These are phyloP conservation scores for Tilletia indica DNA, from an alignment of 1,284 basidiomycete genomes.

Conservation along the genomic window DNA sequence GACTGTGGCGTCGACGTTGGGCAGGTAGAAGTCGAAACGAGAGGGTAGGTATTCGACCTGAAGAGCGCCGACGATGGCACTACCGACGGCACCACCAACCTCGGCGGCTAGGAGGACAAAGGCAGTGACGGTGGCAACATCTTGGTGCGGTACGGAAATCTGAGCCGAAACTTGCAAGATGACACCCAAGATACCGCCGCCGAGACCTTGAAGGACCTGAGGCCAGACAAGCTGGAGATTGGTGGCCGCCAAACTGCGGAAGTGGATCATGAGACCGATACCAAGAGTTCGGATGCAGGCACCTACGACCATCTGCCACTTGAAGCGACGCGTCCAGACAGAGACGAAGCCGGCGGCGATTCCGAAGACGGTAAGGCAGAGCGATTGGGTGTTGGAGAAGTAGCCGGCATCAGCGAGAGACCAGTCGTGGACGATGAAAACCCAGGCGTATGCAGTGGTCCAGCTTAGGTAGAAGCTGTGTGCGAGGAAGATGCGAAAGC, in stretches of 20 bases:
- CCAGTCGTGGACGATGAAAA: slow-evolving; percentile 35
- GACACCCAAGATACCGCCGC: slow-evolving; percentile 51
- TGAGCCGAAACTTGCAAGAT: slow-evolving; percentile 49
- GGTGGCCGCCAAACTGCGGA: slow-evolving; percentile 37
- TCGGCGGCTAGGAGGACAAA: slow-evolving; percentile 50
- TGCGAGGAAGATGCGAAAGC: background rate
- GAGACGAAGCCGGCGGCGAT: slow-evolving; percentile 46
- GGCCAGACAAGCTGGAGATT: slow-evolving; percentile 50
- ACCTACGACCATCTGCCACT: slow-evolving; percentile 44
- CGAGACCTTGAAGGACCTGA: slow-evolving; percentile 52
- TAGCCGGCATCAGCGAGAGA: slow-evolving; percentile 33
- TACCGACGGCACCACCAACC: slow-evolving; percentile 49
- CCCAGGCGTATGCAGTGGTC: slow-evolving; percentile 40
- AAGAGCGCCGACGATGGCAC: slow-evolving; percentile 45
- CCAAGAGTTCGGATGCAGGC: slow-evolving; percentile 46
- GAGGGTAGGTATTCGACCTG: slow-evolving; percentile 38
- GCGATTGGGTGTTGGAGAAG: slow-evolving; percentile 47
- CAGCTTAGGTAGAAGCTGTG: slow-evolving; percentile 44
- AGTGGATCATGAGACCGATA: slow-evolving; percentile 52
- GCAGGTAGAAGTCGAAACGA: slow-evolving; percentile 32
- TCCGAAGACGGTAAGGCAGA: slow-evolving; percentile 51
- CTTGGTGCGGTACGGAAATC: slow-evolving; percentile 52
- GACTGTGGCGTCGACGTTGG: slow-evolving; percentile 29
- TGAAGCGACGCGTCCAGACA: slow-evolving; percentile 49
- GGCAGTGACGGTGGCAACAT: slow-evolving; percentile 54